These are phyloP conservation scores for Globisporangium barbulae DNA, from an alignment of 352 stramenopile genomes.

Conservation along the genomic window DNA sequence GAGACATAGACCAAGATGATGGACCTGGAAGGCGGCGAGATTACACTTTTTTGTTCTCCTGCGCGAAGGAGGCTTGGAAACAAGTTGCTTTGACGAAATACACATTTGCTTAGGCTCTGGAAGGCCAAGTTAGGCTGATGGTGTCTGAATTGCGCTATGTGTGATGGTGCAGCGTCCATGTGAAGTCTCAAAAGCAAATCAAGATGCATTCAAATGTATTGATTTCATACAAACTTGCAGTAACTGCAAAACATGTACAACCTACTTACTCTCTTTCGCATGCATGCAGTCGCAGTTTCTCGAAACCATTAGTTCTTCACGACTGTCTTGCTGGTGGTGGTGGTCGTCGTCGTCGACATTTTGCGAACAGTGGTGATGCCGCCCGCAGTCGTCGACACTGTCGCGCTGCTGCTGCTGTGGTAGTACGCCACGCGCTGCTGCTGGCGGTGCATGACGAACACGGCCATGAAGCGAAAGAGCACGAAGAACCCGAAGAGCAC, in stretches of 20 bases:
- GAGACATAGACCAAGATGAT: conserved; percentile 5
- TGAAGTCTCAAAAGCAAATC: neutral
- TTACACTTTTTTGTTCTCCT: neutral
- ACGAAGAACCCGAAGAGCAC: conserved; percentile 13
- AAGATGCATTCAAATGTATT: conserved; percentile 4
- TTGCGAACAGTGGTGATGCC: conserved; percentile 9
- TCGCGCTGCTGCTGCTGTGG: conserved; percentile 5
- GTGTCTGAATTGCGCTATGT: no score
- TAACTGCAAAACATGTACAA: neutral
- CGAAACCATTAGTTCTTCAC: conserved; percentile 8
- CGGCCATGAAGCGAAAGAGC: conserved; percentile 13
- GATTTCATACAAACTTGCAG: neutral
- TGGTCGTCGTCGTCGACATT: conserved; percentile 9
- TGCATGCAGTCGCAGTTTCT: neutral
- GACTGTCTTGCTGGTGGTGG: conserved; percentile 6
- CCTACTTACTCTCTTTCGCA: neutral
- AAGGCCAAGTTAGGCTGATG: no score
- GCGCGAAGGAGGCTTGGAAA: neutral
- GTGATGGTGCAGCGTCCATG: neutral
- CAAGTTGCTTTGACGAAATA: neutral
- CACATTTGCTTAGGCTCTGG: no score
- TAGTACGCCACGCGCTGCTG: conserved; percentile 8
- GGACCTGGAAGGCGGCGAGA: neutral
- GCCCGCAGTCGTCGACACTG: conserved; percentile 4
- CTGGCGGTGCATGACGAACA: conserved; percentile 14